phyloP scores from a whole-genome alignment of 1,284 basidiomycete species.

The Coniferiporia sulphurascens region DNA sequence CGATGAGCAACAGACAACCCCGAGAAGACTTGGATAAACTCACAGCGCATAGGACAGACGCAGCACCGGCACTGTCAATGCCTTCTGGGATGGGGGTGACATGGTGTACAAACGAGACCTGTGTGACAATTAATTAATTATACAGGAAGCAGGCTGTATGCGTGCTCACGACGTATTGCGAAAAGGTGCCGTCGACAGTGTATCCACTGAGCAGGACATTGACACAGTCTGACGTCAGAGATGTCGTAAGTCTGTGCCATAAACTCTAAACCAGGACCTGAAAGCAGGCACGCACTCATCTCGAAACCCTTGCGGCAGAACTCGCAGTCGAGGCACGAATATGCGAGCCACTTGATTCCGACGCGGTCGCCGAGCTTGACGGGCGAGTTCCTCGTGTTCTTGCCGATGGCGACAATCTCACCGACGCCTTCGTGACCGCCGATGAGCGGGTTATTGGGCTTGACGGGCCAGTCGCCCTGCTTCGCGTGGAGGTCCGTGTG shows the following conservation, averaged over 20 bases:
- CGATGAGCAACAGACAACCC: not conserved
- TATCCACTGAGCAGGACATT: conserved; percentile 47
- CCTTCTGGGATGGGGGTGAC: conserved; percentile 60
- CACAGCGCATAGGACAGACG: conserved; percentile 66
- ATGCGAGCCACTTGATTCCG: conserved; percentile 71
- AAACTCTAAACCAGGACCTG: not conserved
- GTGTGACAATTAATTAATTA: not conserved
- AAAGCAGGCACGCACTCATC: conserved; percentile 34
- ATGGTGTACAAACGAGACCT: conserved; percentile 56
- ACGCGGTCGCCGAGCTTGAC: conserved; percentile 61
- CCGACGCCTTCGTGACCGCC: conserved; percentile 69
- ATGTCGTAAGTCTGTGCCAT: not conserved
- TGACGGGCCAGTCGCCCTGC: conserved; percentile 49
- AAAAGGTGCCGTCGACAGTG: conserved; percentile 53
- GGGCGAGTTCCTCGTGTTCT: conserved; percentile 33
- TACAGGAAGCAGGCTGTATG: not conserved
- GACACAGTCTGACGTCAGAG: conserved; percentile 36
- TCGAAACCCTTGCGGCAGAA: conserved; percentile 57
- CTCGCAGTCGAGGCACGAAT: conserved; percentile 57
- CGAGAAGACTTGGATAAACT: not conserved
- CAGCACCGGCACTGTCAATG: conserved; percentile 53
- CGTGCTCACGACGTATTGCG: conserved; percentile 40
- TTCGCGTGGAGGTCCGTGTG: conserved; percentile 64
- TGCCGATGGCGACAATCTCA: conserved; percentile 62
- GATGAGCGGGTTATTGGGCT: conserved; percentile 51